Evolutionary conservation across 495 filamentous ascomycete species (phyloP).

Genomic region (Articulospora tetracladia): DNA sequence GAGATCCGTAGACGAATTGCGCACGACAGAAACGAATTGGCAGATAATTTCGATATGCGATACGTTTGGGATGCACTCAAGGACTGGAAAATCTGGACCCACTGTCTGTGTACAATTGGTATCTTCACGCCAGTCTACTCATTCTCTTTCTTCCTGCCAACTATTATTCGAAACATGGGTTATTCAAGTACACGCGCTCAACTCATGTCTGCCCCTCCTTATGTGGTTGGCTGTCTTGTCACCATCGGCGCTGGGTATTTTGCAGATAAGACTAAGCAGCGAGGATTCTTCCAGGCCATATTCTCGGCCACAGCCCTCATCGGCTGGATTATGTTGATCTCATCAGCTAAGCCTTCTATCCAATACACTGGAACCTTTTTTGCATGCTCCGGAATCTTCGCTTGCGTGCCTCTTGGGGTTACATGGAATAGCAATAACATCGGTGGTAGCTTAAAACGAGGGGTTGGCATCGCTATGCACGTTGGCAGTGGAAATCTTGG

Average conservation of each 20-base stretch:
- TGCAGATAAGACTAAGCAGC: constrained; percentile 48
- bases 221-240: constrained; percentile 53
- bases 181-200: constrained; percentile 60
- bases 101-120: constrained; percentile 41
- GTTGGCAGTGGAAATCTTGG: constrained; percentile 75
- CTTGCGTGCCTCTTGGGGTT: constrained; percentile 66
- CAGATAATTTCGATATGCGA: constrained; percentile 64
- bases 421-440: constrained; percentile 83
- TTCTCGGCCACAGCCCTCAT: constrained; percentile 44
- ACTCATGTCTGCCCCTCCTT: constrained; percentile 64
- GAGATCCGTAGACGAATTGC: constrained; percentile 46
- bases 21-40: constrained; percentile 58
- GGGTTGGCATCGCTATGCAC: constrained; percentile 75
- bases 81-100: constrained; percentile 63
- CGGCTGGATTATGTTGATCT: constrained; percentile 63
- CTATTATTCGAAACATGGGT: constrained; percentile 61
- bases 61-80: constrained; percentile 62
- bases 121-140: constrained; percentile 60
- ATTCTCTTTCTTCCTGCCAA: constrained; percentile 63
- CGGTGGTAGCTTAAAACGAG: constrained; percentile 71
- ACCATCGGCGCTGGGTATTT: constrained; percentile 48
- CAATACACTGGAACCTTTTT: constrained; percentile 73
- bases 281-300: constrained; percentile 52
- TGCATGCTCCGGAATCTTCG: constrained; percentile 68
- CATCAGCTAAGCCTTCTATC: constrained; percentile 48